Evolutionary conservation across 495 filamentous ascomycete species (phyloP), one percentile per base, ranked within the genome.

Genomic region (Podospora pseudocomata): DNA sequence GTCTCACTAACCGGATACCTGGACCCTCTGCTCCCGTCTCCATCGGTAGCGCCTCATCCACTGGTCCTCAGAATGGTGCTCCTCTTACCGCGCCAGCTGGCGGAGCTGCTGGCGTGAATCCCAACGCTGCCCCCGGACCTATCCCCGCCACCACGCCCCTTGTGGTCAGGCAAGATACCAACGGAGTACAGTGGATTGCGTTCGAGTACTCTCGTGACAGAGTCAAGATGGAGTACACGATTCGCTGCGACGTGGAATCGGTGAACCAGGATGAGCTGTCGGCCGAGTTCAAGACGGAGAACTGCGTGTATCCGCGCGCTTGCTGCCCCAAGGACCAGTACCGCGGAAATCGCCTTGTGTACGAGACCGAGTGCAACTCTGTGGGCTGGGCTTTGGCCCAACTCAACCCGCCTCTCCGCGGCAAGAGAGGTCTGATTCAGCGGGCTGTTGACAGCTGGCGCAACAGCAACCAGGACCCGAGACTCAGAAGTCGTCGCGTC

Each of bases 201-300:
- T 99, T 99, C 67, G 95, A 99, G 75, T 99, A 99, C 78, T 98
- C 96, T 18, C 88, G 95, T 28, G 95, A 99, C 77, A 86, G 95
- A 32, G 93, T 99, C 70, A 99, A 99, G 86, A 97, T 97, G 93
- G 95, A 97, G 77, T 99, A 99, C 78, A 97, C 93, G 0, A 99
- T 99, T 75, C 90, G 95, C 44, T 99, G 95, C 75, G 95, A 99
- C 73, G 95, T 98, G 26, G 95, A 97, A 80, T 97, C 94, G 1
- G 93, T 99, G 58, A 93, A 92, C 76, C 91, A 94, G 62, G 93
- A 97, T 62, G 88, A 85, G 57, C 87, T 99, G 32, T 86, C 85
- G 68, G 83, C 85, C 71, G 93, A 97, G 63, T 98, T 98, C 87
- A 97, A 96, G 82, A 91, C 90, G 5, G 94, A 96, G 76, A 99